Percentiles rank a stretch among this genome's conserved stretches.
Evolutionary conservation across 257 asterid species (phyloP).

Genomic region (Verbena officinalis): DNA sequence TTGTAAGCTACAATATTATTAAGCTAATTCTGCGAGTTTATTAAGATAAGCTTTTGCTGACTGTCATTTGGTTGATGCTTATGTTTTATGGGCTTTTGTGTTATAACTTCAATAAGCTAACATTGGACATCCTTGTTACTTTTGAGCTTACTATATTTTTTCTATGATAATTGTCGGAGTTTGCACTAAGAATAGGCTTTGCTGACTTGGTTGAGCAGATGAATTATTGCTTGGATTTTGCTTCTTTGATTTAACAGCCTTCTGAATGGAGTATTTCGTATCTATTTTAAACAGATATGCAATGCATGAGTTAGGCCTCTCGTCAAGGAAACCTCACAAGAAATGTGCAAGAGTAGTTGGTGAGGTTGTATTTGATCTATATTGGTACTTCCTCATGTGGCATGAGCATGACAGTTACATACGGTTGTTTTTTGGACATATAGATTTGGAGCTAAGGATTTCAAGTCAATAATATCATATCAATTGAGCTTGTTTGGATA

Average conservation of each 20-base stretch:
- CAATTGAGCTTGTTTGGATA: no score
- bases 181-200: no score
- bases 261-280: conserved; percentile 20
- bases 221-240: no score
- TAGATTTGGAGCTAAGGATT: no score
- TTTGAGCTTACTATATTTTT: not conserved
- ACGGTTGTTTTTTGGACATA: no score
- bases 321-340: conserved; percentile 90
- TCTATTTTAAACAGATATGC: conserved; percentile 62
- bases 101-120: no score
- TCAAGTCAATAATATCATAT: no score
- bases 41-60: conserved; percentile 1
- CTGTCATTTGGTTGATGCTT: not conserved
- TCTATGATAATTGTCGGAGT: no score
- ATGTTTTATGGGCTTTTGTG: no score
- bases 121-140: no score
- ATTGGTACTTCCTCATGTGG: conserved; percentile 3
- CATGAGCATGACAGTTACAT: not conserved
- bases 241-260: conserved; percentile 10
- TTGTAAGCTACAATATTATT: not conserved
- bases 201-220: no score
- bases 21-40: not conserved
- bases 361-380: conserved; percentile 65
- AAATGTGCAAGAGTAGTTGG: conserved; percentile 99
- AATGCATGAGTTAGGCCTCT: conserved; percentile 95